Base-by-base conservation (phyloP, 1,139 yeast species). In the Kurtzmaniella quercitrusa region DNA sequence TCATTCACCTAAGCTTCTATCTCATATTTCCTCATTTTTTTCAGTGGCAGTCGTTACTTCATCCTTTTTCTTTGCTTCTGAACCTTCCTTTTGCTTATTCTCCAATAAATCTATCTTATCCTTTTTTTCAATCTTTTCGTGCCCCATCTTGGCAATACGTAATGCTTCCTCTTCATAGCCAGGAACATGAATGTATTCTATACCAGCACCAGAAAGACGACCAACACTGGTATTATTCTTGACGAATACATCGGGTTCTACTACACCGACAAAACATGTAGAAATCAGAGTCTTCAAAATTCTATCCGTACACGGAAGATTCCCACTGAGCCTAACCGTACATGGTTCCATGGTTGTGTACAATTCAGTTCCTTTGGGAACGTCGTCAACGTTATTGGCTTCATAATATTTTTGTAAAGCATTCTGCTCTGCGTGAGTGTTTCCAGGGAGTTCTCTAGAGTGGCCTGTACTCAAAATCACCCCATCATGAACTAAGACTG, bases 301-400 rank as follows among this genome's bases (percentile, higher is more conserved):
- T 35, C 98, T 73, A 48, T 89, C 91, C 2, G 81, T 82, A 63
- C 99, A 93, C 0, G 98, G 96, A 42, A 74, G 58, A 53, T 91
- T 91, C 0, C 98, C 98, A 60, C 97, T 89, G 34, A 93, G 68
- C 44, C 99, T 71, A 45, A 78, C 76, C 2, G 95, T 83, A 59
- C 99, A 94, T 0, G 99, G 99, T 56, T 94, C 99, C 98, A 94
- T 94, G 0, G 98, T 88, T 0, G 98, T 93, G 61, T 88, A 94
- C 11, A 93, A 65, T 36, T 85, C 88, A 0, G 95, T 80, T 0
- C 96, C 96, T 15, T 56, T 59, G 0, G 98, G 97, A 1, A 88
- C 71, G 3, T 67, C 68, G 4, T 59, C 50, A 1, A 55, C 51
- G 2, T 78, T 76, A 1, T 60, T 52, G 23, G 57, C 47, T 2